These are phyloP conservation scores for Termitomyces sp. DNA, from an alignment of 768 basidiomycete genomes.

Conservation along the genomic window DNA sequence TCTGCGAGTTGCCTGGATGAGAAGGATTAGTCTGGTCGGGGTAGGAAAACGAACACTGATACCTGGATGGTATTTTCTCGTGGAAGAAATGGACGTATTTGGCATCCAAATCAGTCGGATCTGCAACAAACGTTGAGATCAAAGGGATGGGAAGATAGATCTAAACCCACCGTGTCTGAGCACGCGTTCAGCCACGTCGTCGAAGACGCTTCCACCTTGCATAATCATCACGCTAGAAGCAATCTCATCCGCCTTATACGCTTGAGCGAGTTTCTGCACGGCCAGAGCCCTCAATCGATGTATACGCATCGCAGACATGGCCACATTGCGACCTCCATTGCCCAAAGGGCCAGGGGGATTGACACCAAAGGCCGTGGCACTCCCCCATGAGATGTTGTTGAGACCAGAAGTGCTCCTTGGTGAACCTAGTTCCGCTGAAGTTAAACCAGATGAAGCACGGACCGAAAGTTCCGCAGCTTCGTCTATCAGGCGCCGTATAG, in stretches of 20 bases:
- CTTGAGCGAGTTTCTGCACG: conserved; percentile 81
- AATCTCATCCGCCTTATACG: conserved; percentile 85
- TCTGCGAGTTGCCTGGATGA: conserved; percentile 74
- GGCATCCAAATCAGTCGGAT: conserved; percentile 73
- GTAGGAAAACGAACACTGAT: conserved; percentile 1
- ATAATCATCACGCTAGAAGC: conserved; percentile 93
- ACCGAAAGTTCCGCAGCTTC: conserved; percentile 87
- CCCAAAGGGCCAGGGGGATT: conserved; percentile 46
- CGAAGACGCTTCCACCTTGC: conserved; percentile 91
- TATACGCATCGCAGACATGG: conserved; percentile 82
- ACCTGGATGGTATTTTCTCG: conserved; percentile 93
- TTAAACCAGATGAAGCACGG: conserved; percentile 80
- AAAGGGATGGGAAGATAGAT: background rate
- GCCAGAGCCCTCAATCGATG: conserved; percentile 78
- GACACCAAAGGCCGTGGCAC: conserved; percentile 59
- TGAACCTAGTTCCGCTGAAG: conserved; percentile 66
- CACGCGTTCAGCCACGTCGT: conserved; percentile 87
- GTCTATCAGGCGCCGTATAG: conserved; percentile 79
- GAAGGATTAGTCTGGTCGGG: background rate
- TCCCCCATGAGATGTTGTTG: conserved; percentile 50
- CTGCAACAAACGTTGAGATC: conserved; percentile 27
- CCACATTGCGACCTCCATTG: conserved; percentile 62
- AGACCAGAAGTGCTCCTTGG: conserved; percentile 43
- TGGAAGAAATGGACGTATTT: conserved; percentile 93
- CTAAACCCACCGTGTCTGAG: conserved; percentile 48